phyloP scores from a whole-genome alignment of 2,329 filamentous ascomycete genomes.

The Chlorencoelia australis region DNA sequence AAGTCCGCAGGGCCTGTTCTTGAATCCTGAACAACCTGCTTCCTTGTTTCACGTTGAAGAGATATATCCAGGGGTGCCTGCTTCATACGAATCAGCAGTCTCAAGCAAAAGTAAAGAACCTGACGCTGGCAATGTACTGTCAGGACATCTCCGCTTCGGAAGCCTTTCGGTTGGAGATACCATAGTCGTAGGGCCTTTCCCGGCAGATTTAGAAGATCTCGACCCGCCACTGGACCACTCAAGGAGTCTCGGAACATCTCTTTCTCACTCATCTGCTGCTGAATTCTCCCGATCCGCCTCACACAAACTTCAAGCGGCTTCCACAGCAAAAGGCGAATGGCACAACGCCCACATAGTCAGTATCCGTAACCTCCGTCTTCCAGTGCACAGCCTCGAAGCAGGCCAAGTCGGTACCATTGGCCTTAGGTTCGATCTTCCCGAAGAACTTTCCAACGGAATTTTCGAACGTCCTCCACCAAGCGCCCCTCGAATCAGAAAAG shows the following conservation, averaged over 20 bases:
- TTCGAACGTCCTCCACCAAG: constrained; percentile 25
- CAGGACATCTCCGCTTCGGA: constrained; percentile 75
- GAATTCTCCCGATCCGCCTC: constrained; percentile 44
- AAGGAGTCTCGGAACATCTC: constrained; percentile 38
- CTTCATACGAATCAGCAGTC: constrained; percentile 43
- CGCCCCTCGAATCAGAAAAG: constrained; percentile 52
- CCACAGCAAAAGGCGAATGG: constrained; percentile 59
- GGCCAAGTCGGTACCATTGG: constrained; percentile 89
- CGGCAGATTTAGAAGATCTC: constrained; percentile 39
- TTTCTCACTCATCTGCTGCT: constrained; percentile 42
- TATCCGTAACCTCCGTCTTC: constrained; percentile 76
- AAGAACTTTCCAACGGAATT: constrained; percentile 24
- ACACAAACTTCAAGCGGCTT: constrained; percentile 42
- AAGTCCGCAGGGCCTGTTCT: constrained; percentile 36
- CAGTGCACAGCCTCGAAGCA: constrained; percentile 63
- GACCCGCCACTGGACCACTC: constrained; percentile 33
- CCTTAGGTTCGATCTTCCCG: constrained; percentile 46
- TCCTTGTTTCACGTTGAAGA: constrained; percentile 86
- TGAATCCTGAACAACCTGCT: constrained; percentile 49
- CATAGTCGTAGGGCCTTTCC: constrained; percentile 72
- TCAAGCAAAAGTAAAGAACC: constrained; percentile 31
- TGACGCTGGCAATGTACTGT: constrained; percentile 62
- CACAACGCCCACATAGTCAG: constrained; percentile 71
- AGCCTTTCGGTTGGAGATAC: constrained; percentile 67
- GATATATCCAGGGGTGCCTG: constrained; percentile 67